Evolutionary conservation across 2,329 filamentous ascomycete species (phyloP).

Genomic region (Xylariaceae sp.): DNA sequence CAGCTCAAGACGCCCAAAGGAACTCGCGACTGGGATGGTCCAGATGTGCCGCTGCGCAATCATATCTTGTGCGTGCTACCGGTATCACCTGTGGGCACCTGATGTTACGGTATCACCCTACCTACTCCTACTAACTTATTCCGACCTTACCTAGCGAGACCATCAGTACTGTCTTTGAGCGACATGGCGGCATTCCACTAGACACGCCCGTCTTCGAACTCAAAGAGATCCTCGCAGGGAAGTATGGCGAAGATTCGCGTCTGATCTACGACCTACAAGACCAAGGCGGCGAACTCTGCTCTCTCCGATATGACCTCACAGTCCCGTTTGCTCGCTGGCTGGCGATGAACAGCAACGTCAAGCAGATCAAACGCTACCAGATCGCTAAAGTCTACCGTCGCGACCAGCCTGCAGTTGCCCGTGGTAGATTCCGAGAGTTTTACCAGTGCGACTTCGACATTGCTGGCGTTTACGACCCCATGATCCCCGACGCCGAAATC

Average conservation of each 20-base stretch:
- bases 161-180: constrained; percentile 37
- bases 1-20: constrained; percentile 78
- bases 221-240: constrained; percentile 66
- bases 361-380: constrained; percentile 69
- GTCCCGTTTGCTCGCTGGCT: constrained; percentile 73
- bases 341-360: constrained; percentile 69
- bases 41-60: constrained; percentile 72
- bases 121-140: neutral
- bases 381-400: constrained; percentile 73
- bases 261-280: constrained; percentile 84
- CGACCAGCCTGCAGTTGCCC: constrained; percentile 54
- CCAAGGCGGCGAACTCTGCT: constrained; percentile 75
- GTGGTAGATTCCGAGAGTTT: constrained; percentile 48
- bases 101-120: neutral
- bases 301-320: constrained; percentile 73
- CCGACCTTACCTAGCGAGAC: constrained; percentile 31
- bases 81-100: neutral
- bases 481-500: constrained; percentile 70
- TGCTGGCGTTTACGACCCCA: constrained; percentile 62
- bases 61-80: constrained; percentile 56
- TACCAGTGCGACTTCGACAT: constrained; percentile 79
- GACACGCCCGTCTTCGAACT: constrained; percentile 69
- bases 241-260: constrained; percentile 84
- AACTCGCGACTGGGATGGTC: constrained; percentile 77
- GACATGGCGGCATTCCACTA: constrained; percentile 60